Percentiles rank a stretch among this genome's conserved stretches.
Evolutionary conservation across 2,329 filamentous ascomycete genomes (phyloP).

Genomic region (Atkinsonella texensis): DNA sequence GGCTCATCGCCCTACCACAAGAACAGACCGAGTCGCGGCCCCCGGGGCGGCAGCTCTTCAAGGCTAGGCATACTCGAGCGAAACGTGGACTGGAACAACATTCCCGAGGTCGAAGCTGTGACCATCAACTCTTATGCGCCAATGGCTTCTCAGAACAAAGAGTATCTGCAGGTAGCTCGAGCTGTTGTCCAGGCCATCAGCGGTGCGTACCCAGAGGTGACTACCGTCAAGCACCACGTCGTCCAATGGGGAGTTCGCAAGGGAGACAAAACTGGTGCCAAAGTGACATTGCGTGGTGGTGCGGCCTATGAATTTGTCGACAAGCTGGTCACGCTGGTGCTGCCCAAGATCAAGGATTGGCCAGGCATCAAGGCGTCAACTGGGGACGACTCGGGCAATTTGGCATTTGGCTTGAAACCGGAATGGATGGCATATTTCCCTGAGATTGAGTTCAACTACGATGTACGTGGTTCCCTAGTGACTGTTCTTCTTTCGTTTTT

Average conservation of each 20-base stretch:
- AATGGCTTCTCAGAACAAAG: slow-evolving; percentile 55
- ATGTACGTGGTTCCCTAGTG: slow-evolving; percentile 46
- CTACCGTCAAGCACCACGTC: slow-evolving; percentile 58
- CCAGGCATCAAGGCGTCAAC: slow-evolving; percentile 51
- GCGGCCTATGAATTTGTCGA: slow-evolving; percentile 83
- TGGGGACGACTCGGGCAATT: slow-evolving; percentile 80
- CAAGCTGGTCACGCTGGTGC: slow-evolving; percentile 78
- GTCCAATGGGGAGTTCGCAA: slow-evolving; percentile 62
- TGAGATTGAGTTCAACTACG: slow-evolving; percentile 89
- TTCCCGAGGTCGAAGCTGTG: slow-evolving; percentile 71
- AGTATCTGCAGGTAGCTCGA: slow-evolving; percentile 68
- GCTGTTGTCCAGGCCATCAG: slow-evolving; percentile 80
- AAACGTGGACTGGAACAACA: slow-evolving; percentile 67
- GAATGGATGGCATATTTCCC: slow-evolving; percentile 77
- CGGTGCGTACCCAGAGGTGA: slow-evolving; percentile 59
- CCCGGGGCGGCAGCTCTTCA: slow-evolving; percentile 57
- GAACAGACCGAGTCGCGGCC: slow-evolving; percentile 74
- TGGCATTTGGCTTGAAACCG: slow-evolving; percentile 66
- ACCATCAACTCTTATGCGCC: slow-evolving; percentile 70
- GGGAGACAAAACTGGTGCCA: slow-evolving; percentile 63
- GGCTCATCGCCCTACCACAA: slow-evolving; percentile 89
- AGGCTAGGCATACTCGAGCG: slow-evolving; percentile 60
- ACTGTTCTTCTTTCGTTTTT: neutral
- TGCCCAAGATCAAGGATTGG: slow-evolving; percentile 96
- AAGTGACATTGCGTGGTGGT: slow-evolving; percentile 65